Evolutionary conservation across 2,329 filamentous ascomycete species (phyloP).

Genomic region (Diaporthe sp.): DNA sequence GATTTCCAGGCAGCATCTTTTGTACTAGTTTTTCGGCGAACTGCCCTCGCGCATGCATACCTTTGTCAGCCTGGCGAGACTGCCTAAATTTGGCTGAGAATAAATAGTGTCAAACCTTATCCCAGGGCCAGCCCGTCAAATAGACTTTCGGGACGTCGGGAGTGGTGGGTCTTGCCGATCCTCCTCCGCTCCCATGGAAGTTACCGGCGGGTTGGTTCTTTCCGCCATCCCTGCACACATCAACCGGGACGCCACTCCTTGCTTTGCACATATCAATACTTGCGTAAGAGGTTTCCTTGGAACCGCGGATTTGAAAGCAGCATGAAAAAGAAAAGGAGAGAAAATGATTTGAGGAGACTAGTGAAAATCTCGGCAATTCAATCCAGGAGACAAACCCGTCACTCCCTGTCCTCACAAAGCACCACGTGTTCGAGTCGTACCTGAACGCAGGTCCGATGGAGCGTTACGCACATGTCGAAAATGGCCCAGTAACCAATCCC

Average conservation of each 20-base stretch:
- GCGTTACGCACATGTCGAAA: background rate
- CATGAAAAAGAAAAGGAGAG: background rate
- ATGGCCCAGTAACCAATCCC: background rate
- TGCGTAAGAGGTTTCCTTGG: too few relatives aligned
- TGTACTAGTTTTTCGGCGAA: too few relatives aligned
- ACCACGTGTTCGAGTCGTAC: slow-evolving; percentile 3
- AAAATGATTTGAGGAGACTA: background rate
- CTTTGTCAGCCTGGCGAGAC: background rate
- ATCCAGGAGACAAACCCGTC: background rate
- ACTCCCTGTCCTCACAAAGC: background rate
- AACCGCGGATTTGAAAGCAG: too few relatives aligned
- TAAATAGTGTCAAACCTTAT: slow-evolving; percentile 6
- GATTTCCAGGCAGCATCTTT: too few relatives aligned
- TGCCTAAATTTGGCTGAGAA: background rate
- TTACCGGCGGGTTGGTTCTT: slow-evolving; percentile 8
- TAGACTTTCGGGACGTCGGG: slow-evolving; percentile 16
- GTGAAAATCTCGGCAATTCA: background rate
- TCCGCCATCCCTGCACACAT: background rate
- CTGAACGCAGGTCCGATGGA: background rate
- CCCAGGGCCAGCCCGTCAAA: background rate
- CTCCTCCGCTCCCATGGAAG: background rate
- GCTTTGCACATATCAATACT: background rate
- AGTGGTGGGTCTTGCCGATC: slow-evolving; percentile 14
- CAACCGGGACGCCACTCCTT: background rate
- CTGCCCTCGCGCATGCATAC: background rate